Conservation (phyloP, 768 basidiomycete genomes). For the Rhodotorula babjevae region DNA sequence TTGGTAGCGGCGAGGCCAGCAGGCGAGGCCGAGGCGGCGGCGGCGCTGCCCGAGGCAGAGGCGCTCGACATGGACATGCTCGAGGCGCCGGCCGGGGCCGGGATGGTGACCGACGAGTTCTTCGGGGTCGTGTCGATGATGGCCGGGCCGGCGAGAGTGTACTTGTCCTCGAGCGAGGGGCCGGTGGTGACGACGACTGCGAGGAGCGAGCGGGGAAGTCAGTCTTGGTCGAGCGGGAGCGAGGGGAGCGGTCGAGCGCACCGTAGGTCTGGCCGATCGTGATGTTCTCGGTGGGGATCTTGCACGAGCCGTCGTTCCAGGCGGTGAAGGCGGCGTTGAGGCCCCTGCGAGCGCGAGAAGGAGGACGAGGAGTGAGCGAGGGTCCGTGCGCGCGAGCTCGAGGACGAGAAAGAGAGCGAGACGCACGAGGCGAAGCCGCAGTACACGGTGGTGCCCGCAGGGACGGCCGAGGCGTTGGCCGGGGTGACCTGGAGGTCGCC, state of each 20-base stretch:
- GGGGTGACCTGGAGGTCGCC: constrained; percentile 41
- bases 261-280: constrained; percentile 19
- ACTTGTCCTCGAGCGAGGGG: constrained; percentile 14
- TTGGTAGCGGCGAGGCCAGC: background rate
- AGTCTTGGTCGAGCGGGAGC: too few relatives aligned
- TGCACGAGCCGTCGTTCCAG: constrained; percentile 14
- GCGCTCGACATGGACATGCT: background rate
- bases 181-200: constrained; percentile 25
- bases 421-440: constrained; percentile 36
- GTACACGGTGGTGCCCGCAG: constrained; percentile 9
- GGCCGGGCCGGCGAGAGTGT: constrained; percentile 27
- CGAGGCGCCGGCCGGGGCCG: constrained; percentile 8
- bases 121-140: constrained; percentile 6
- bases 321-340: constrained; percentile 11
- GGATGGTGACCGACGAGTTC: background rate
- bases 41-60: background rate
- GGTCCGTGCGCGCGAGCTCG: too few relatives aligned
- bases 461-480: constrained; percentile 14
- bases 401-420: too few relatives aligned
- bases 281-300: constrained; percentile 20
- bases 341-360: background rate
- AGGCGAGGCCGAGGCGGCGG: background rate
- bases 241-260: too few relatives aligned
- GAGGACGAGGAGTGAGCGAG: background rate
- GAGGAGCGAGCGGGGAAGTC: background rate